Conservation (phyloP, 1,284 basidiomycete species). For the Puccinia novopanici region DNA sequence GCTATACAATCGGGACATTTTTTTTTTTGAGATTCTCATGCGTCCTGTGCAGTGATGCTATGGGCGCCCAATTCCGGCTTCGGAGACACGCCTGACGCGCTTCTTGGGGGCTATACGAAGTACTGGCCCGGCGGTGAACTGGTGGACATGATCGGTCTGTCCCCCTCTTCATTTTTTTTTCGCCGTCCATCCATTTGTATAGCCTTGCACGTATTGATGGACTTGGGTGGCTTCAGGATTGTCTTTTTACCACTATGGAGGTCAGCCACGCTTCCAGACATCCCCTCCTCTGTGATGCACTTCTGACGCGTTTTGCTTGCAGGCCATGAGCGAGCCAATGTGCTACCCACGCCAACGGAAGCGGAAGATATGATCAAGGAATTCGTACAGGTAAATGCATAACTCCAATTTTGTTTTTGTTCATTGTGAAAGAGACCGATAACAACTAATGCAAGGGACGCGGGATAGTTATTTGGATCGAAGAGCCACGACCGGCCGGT, state of each 20-base stretch:
- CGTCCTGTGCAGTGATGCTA: conserved; percentile 48
- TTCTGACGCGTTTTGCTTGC: not conserved
- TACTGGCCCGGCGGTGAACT: conserved; percentile 41
- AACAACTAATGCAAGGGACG: too few species aligned
- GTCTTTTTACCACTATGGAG: conserved; percentile 49
- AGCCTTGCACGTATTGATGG: too few species aligned
- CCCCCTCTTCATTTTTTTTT: too few species aligned
- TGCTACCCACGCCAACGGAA: conserved; percentile 25
- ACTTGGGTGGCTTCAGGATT: conserved; percentile 1
- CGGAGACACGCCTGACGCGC: conserved; percentile 16
- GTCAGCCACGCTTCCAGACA: conserved; percentile 7
- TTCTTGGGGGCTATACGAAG: conserved; percentile 31
- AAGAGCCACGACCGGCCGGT: conserved; percentile 6
- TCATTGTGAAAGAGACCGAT: too few species aligned
- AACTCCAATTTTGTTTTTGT: not conserved
- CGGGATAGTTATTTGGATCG: conserved; percentile 19
- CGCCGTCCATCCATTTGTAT: too few species aligned
- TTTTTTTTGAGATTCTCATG: too few species aligned
- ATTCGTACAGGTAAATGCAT: conserved; percentile 29
- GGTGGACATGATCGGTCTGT: conserved; percentile 41
- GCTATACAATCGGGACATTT: too few species aligned
- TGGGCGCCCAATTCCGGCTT: conserved; percentile 46
- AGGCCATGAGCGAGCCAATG: conserved; percentile 30
- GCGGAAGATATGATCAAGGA: conserved; percentile 35
- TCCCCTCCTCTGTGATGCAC: not conserved